A percentile compares a stretch with the other conserved stretches of the same genome.
Conservation (phyloP, 2,329 filamentous ascomycete species). For the Botrytis aclada region DNA sequence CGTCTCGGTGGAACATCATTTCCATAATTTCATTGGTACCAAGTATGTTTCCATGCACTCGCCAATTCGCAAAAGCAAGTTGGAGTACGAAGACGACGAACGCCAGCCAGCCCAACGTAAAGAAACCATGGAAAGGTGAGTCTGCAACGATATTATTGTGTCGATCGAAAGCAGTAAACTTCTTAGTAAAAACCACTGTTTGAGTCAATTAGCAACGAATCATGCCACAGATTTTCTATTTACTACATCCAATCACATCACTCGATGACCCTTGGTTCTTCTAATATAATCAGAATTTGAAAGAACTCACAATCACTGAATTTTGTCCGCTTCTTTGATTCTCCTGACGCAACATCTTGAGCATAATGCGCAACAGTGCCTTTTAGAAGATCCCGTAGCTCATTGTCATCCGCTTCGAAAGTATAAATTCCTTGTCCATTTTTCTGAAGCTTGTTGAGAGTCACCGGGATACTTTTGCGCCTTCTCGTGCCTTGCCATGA, state of each 20-base stretch:
- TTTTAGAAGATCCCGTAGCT: conserved; percentile 32
- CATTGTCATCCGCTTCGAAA: conserved; percentile 33
- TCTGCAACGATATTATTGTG: conserved; percentile 63
- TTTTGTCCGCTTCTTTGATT: conserved; percentile 32
- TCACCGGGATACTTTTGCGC: conserved; percentile 34
- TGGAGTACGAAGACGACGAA: conserved; percentile 64
- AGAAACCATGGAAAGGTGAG: conserved; percentile 76
- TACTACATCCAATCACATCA: not conserved
- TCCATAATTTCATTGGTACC: conserved; percentile 70
- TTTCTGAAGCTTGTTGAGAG: conserved; percentile 29
- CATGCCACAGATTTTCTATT: too few species aligned
- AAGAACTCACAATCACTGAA: conserved; percentile 43
- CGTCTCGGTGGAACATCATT: conserved; percentile 60
- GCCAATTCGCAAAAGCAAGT: conserved; percentile 66
- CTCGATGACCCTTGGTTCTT: not conserved
- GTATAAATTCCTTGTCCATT: conserved; percentile 33
- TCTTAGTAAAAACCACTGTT: conserved; percentile 65
- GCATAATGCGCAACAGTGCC: conserved; percentile 29
- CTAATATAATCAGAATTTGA: not conserved
- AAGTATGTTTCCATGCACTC: conserved; percentile 63
- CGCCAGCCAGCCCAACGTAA: conserved; percentile 73
- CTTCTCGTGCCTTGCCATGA: conserved; percentile 21
- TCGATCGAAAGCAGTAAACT: conserved; percentile 72
- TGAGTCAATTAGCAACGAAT: not conserved
- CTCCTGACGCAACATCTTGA: conserved; percentile 30